Evolutionary conservation across 148 eudicot genomes (phyloP), one percentile per base, ranked within the genome.

Genomic region (Vaccinium vitisidaea): DNA sequence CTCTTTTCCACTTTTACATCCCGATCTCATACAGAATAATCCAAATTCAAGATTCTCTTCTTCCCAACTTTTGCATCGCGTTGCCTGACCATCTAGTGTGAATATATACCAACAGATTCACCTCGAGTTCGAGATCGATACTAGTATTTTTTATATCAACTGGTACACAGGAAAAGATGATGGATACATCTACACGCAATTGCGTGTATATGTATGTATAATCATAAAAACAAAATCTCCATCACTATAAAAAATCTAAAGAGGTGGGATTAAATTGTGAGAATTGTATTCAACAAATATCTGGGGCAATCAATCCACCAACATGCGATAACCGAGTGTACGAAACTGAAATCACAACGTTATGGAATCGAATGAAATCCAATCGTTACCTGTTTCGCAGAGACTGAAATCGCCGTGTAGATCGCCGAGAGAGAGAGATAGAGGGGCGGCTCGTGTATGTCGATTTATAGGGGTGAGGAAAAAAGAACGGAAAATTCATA

Each of bases 311-410:
- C 52, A 3, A 56, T 15, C 25, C 8, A 10, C 18, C 4, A 76
- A 48, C 27, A 48, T n/a, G 13, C 3, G 79, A 76, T 75, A 21
- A 46, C 2, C 50, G 16, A 49, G 1, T 21, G 1, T 36, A 27
- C 11, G 76, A 73, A 73, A 73, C 30, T 13, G 1, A 73, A 32
- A 73, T 73, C 76, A 6, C 16, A 73, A 30, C 76, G 6, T 73
- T 36, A 32, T 73, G 48, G 23, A 13, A 36, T 13, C 21, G 3
- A 36, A 73, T 73, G 48, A 73, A 73, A 73, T 32, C 18, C 48
- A 15, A 77, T 49, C 36, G 80, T 32, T 77, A 77, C 80, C 80
- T 77, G 18, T 77, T 50, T n/a, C 58, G 80, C 80, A 49, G 32
- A 11, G 58, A n/a, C 36, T 23, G 80, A 77, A 77, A 77, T 48